A percentile compares a stretch with the other conserved stretches of the same genome.
phyloP scores from a whole-genome alignment of 495 filamentous ascomycete species.

The Astrothelium macrocarpum region DNA sequence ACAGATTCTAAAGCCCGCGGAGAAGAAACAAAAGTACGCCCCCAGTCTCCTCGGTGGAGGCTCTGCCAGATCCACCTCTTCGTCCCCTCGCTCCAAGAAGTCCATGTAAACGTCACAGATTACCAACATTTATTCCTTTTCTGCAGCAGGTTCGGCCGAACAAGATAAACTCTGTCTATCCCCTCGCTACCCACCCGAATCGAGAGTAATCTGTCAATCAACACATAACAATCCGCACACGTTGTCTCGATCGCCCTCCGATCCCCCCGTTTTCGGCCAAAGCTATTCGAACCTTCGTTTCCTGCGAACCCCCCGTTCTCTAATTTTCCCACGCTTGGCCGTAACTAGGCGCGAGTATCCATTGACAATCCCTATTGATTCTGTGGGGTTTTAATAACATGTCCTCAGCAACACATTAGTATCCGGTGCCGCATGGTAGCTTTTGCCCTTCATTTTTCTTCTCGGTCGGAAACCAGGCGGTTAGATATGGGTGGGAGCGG shows the following conservation, averaged over 20 bases:
- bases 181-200: background rate
- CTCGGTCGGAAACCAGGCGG: background rate
- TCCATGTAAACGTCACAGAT: constrained; percentile 57
- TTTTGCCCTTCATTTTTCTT: no score
- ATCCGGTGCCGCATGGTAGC: no score
- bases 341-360: no score
- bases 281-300: no score
- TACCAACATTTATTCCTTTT: constrained; percentile 58
- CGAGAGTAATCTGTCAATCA: background rate
- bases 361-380: no score
- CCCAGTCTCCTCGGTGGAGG: constrained; percentile 66
- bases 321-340: no score
- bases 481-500: background rate
- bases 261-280: no score
- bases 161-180: constrained; percentile 43
- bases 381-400: no score
- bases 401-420: no score
- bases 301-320: no score
- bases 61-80: constrained; percentile 74
- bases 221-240: background rate
- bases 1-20: constrained; percentile 96
- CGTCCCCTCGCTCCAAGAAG: constrained; percentile 85
- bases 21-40: constrained; percentile 99
- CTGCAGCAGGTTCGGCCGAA: constrained; percentile 93
- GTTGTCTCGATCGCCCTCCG: no score